phyloP scores from a whole-genome alignment of 345 rosid genomes.

The Syzygium aromaticum region DNA sequence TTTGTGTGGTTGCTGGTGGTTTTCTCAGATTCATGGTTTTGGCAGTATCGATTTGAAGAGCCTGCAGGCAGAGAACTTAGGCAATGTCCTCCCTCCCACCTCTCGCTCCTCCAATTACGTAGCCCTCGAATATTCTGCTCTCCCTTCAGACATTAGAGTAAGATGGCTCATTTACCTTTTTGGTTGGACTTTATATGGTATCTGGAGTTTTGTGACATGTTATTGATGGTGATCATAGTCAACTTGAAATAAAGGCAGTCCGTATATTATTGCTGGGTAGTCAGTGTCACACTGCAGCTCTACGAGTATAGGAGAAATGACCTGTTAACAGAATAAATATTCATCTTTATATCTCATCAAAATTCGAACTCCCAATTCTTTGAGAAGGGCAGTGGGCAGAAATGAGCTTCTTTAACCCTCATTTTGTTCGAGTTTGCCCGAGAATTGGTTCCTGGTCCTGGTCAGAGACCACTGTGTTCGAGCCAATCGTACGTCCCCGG shows the following conservation, averaged over 20 bases:
- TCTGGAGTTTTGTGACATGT: neutral
- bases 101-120: constrained; percentile 87
- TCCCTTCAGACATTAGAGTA: constrained; percentile 58
- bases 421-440: neutral
- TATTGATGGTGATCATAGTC: neutral
- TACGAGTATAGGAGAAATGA: neutral
- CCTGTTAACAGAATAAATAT: neutral
- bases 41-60: constrained; percentile 96
- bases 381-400: neutral
- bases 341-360: neutral
- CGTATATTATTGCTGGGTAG: neutral
- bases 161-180: constrained; percentile 22
- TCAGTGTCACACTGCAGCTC: neutral
- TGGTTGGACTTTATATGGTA: neutral
- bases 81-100: constrained; percentile 72
- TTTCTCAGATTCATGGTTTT: constrained; percentile 79
- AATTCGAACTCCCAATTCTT: neutral
- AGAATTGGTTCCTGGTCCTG: neutral
- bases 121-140: constrained; percentile 63
- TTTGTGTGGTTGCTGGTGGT: constrained; percentile 16
- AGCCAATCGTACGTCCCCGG: neutral
- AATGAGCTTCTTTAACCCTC: neutral
- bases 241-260: neutral
- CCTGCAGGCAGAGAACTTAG: constrained; percentile 83
- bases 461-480: neutral